Base-by-base conservation (phyloP, 768 basidiomycete genomes). In the Butyriboletus loyo region DNA sequence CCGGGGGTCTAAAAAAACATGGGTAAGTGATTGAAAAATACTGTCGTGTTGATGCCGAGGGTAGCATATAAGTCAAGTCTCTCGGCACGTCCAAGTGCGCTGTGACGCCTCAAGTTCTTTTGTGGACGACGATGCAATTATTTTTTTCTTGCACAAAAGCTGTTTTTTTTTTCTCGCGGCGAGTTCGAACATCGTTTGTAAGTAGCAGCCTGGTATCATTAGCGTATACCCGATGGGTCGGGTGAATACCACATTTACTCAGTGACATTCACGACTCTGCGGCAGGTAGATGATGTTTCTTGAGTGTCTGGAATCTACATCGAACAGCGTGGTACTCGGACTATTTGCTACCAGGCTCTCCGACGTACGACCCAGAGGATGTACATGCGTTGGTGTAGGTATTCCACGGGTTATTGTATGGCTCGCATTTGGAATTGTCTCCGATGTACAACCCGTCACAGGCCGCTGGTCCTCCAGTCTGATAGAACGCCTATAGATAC, bases 401-500 rank as follows among this genome's bases (percentile, higher is more conserved):
- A 11, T 39, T 34, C 46, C 48, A 53, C 9, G 52, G 49, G 6
- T 41, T 5, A 24, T 53, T 53, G 52, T 15, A 13, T 6, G 52
- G 38, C 10, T 52, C 31, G 31, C 52, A 53, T 2, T 42, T 4
- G 15, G 27, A 17, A 24, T 52, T 53, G 28, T 38, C 53, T 30
- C 42, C 41, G 9, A 54, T 42, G 3, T 3, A 4, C 14, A 9
- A 2, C 8, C 27, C 35, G 4, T 44, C 42, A 11, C 53, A 54
- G 32, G 19, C 41, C 1, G 50, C n/a, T 3, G 53, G 53, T 4
- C 32, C 30, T 9, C 43, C 42, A 4, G 49, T 48, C 30, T 32
- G 31, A 2, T 11, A 3, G 36, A 54, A 44, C 8, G 31, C 22
- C 53, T 54, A n/a, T 25, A 17, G 21, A 45, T 30, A 14, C 15